Base-by-base conservation (phyloP, 177 flowering plant species). In the Vitis hybrid region DNA sequence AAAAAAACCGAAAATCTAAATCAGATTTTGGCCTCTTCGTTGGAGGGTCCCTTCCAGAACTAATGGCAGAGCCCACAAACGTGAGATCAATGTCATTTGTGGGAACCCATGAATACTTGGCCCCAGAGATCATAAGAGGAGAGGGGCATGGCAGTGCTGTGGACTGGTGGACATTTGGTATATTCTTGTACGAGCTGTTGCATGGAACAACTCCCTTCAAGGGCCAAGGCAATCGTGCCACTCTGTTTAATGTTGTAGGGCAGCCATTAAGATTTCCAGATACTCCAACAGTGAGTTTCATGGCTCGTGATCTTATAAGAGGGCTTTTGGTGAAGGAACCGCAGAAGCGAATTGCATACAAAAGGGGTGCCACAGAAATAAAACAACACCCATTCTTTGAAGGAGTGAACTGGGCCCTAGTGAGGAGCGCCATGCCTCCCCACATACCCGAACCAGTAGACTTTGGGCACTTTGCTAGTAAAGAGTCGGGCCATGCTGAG, bases 131-230 rank as follows among this genome's bases (percentile, higher is more conserved):
- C 67, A 82, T 90, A 18, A 81, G 89, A 1, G 91, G 96, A 4
- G 96, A 89, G 76, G 96, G 93, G 19, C 96, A 90, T 65, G 96
- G 96, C 5, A 90, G 96, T 67, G 96, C 96, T 2, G 96, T 90
- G 26, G 93, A 90, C 66, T 90, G 96, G 96, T 90, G 96, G 96
- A 90, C 96, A 2, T 87, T 84, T 22, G 95, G 95, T 0, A 87
- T 90, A 33, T 90, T 90, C 78, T 66, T 90, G 16, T 90, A 90
- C 19, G 95, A 90, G 80, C 79, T 90, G 19, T 69, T 90, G 63
- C 89, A 87, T 72, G 95, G 95, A n/a, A 86, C 85, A 1, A 90
- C 91, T 1, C 95, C 95, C n/a, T 90, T 90, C 74, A 90, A 89
- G 66, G 95, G 95, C 0, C 10, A 74, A 14, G 95, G 91, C 8